Evolutionary conservation across 768 basidiomycete genomes (phyloP).

Genomic region (Naganishia randhawae): DNA sequence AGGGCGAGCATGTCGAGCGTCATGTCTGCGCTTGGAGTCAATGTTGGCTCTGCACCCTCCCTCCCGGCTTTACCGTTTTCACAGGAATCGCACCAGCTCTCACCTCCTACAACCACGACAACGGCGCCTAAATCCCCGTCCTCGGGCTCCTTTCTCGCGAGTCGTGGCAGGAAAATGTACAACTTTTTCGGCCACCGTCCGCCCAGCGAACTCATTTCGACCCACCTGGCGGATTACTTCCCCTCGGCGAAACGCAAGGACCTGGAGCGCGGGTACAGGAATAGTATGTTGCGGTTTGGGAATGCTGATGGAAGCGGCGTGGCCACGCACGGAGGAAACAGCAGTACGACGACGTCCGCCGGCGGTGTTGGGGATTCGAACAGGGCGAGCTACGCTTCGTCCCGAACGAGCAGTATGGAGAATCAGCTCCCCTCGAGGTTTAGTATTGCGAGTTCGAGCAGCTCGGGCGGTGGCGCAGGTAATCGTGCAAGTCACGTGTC

Average conservation of each 20-base stretch:
- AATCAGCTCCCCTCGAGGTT: constrained; percentile 27
- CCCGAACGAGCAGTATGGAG: constrained; percentile 8
- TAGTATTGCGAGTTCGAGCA: constrained; percentile 28
- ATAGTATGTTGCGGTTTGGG: constrained; percentile 71
- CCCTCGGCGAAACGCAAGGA: constrained; percentile 88
- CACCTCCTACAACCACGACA: constrained; percentile 57
- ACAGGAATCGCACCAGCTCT: constrained; percentile 35
- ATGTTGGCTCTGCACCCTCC: constrained; percentile 61
- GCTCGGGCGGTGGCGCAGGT: neutral
- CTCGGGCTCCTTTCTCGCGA: constrained; percentile 47
- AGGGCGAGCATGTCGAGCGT: constrained; percentile 93
- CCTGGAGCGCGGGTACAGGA: constrained; percentile 76
- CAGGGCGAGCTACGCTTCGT: constrained; percentile 11
- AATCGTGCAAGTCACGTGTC: constrained; percentile 21
- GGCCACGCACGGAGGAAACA: neutral
- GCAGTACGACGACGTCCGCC: neutral
- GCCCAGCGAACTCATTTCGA: constrained; percentile 93
- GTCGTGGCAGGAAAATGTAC: constrained; percentile 50
- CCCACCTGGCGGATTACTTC: constrained; percentile 90
- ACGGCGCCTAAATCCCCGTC: constrained; percentile 43
- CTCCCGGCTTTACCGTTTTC: constrained; percentile 56
- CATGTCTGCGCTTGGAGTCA: constrained; percentile 85
- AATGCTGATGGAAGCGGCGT: constrained; percentile 40
- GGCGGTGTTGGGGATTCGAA: neutral
- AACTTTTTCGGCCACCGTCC: constrained; percentile 98